A percentile compares a stretch with the other conserved stretches of the same genome.
phyloP scores from a whole-genome alignment of 305 asterid species.

The Fraxinus latifolia region DNA sequence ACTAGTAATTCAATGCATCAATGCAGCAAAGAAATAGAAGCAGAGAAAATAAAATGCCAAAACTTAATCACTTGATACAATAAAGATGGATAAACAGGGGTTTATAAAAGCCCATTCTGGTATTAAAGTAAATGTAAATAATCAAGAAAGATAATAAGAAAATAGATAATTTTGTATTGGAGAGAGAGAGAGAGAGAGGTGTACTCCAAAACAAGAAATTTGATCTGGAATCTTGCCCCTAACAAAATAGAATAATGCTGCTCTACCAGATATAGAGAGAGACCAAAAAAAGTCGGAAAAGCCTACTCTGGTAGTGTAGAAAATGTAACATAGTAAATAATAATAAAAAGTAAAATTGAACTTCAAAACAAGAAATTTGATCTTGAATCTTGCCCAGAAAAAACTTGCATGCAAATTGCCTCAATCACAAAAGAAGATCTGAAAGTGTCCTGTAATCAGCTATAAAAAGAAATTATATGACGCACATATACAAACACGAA shows the following conservation, averaged over 20 bases:
- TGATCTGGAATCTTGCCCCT: background rate
- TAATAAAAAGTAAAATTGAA: background rate
- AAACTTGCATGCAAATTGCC: background rate
- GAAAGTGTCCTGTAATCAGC: background rate
- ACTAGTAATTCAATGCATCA: background rate
- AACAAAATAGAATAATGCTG: background rate
- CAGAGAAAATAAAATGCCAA: background rate
- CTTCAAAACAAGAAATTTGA: background rate
- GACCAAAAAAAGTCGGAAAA: background rate
- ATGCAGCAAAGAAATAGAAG: background rate
- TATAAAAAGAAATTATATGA: background rate
- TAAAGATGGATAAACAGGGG: background rate
- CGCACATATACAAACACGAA: slow-evolving; percentile 8
- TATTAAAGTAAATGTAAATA: background rate
- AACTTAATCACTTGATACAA: background rate
- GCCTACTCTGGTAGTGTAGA: background rate
- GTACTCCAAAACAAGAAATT: background rate
- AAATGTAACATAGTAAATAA: background rate
- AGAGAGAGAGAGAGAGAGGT: background rate
- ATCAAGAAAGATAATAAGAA: background rate
- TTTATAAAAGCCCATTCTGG: background rate
- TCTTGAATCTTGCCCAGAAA: background rate
- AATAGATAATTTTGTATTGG: background rate
- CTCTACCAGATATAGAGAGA: background rate
- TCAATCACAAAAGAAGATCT: background rate